Base-by-base conservation (phyloP, 495 filamentous ascomycete species). In the Venustampulla echinocandica region DNA sequence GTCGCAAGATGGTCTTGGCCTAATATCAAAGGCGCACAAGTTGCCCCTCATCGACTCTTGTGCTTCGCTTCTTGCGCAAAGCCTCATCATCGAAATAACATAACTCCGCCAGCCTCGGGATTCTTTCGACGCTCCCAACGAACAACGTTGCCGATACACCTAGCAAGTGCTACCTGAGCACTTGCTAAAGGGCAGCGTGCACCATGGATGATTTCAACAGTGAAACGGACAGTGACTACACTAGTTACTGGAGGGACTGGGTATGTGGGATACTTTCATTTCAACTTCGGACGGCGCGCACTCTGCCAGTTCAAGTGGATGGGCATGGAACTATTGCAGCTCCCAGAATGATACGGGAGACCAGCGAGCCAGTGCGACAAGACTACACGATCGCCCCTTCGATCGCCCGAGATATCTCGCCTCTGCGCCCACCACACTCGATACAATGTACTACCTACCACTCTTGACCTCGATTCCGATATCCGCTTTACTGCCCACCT, bases 171-270 rank as follows among this genome's bases (percentile, higher is more conserved):
- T 30, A 23, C 18, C 23, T 36, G 32, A 54, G 54, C 54, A 53
- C 54, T 27, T 53, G 50, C 50, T 50, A 20, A 46, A 48, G 33
- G 50, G 54, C 46, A 10, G 40, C 32, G 34, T 30, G 41, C 22
- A 55, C 24, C 1, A 78, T 98, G 92, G 92, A 97, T 61, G 92
- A 96, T 64, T 97, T 90, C 64, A 90, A 83, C 50, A 95, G 89
- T 58, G 92, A 98, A 63, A 93, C 93, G 11, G 92, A 98, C 62
- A 95, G 90, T 67, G 93, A 97, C 63, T 98, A 97, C 64, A 95
- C 92, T 24, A 95, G 87, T 67, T 98, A 98, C 69, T 98, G 92
- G 92, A 74, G 92, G 65, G 92, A 98, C 69, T 98, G 92, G 92
- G 90, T 95, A 72, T 65, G 86, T 82, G 39, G 41, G 24, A 21